A percentile compares a stretch with the other conserved stretches of the same genome.
Evolutionary conservation across 352 stramenopile genomes (phyloP).

Genomic region (Phytophthora colocasiae): DNA sequence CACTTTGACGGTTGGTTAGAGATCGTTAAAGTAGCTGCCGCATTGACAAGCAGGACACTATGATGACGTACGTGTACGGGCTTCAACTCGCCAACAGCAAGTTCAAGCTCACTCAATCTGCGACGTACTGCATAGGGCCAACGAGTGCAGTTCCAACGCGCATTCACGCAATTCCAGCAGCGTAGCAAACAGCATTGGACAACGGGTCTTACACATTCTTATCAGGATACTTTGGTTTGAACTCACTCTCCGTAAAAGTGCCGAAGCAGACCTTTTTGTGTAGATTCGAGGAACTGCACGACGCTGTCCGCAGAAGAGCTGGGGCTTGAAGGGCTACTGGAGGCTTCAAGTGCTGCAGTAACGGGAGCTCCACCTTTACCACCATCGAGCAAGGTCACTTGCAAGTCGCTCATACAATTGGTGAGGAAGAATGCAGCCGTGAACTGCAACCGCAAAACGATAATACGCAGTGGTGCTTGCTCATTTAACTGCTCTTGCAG

Average conservation of each 20-base stretch:
- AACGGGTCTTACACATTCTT: neutral
- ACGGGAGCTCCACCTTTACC: conserved; percentile 15
- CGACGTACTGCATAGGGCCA: conserved; percentile 4
- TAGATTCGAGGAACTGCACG: conserved; percentile 31
- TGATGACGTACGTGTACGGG: conserved; percentile 10
- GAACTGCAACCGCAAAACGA: conserved; percentile 51
- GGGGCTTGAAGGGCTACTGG: conserved; percentile 2
- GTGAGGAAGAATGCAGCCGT: conserved; percentile 50
- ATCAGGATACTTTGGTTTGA: neutral
- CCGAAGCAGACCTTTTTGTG: conserved; percentile 27
- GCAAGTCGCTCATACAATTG: conserved; percentile 47
- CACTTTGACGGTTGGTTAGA: conserved; percentile 9
- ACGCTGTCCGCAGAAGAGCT: conserved; percentile 21
- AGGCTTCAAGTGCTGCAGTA: conserved; percentile 19
- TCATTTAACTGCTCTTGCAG: conserved; percentile 52
- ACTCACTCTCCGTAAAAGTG: conserved; percentile 38
- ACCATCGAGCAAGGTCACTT: conserved; percentile 44
- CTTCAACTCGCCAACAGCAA: conserved; percentile 16
- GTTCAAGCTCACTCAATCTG: conserved; percentile 10
- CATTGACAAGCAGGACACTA: neutral
- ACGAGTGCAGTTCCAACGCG: neutral
- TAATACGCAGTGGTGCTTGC: conserved; percentile 42
- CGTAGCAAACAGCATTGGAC: neutral
- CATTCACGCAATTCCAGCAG: neutral
- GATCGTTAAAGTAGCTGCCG: neutral